Evolutionary conservation across 441 rosid species (phyloP).

Genomic region (Bocquillonia castaneifolia): DNA sequence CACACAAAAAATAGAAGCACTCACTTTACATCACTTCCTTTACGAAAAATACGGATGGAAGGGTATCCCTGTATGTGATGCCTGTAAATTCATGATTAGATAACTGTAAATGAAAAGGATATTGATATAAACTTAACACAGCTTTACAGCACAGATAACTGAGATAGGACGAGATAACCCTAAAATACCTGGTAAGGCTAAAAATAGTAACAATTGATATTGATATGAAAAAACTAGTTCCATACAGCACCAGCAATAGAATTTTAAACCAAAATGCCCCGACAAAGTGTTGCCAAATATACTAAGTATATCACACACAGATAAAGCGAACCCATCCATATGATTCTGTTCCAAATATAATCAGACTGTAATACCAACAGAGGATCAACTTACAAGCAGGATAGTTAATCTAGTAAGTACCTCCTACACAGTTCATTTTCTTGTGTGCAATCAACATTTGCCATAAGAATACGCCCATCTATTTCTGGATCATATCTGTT

Average conservation of each 20-base stretch:
- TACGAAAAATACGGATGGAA: conserved; percentile 92
- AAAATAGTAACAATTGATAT: not conserved
- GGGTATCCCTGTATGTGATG: conserved; percentile 97
- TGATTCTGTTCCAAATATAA: not conserved
- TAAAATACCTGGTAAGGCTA: not conserved
- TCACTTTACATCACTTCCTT: conserved; percentile 89
- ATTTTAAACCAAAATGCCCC: not conserved
- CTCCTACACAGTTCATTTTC: conserved; percentile 71
- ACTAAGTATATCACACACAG: conserved; percentile 2
- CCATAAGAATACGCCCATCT: conserved; percentile 92
- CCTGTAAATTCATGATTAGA: conserved; percentile 42
- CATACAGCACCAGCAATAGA: not conserved
- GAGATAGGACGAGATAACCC: not conserved
- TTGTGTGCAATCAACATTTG: conserved; percentile 82
- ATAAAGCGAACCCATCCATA: not conserved
- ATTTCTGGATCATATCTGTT: conserved; percentile 83
- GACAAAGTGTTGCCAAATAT: conserved; percentile 10
- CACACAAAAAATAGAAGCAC: conserved; percentile 9
- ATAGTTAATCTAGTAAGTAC: conserved; percentile 36
- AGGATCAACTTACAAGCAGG: conserved; percentile 16
- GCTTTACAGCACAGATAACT: not conserved
- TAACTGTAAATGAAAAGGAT: conserved; percentile 2
- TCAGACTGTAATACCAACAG: not conserved
- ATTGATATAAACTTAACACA: not conserved
- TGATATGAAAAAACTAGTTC: not conserved